Base-by-base conservation (phyloP, 2,329 filamentous ascomycete species). In the Fusarium sp. region DNA sequence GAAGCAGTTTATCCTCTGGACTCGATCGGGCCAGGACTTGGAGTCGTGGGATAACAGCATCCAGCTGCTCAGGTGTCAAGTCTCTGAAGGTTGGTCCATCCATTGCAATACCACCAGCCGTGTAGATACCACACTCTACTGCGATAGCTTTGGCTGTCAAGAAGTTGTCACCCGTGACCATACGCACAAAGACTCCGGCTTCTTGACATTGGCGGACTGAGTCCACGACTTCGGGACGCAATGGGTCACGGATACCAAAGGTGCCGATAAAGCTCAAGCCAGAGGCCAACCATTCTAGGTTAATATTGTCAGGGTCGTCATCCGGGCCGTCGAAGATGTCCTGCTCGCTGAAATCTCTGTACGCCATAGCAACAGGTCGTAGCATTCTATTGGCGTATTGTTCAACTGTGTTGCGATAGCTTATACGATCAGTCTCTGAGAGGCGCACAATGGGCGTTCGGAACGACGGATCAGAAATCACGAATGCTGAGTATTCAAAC, bases 321-420 rank as follows among this genome's bases (percentile, higher is more conserved):
- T 74, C 73, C 6, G 74, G 71, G 32, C 84, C 75, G 11, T 87
- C 90, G 52, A 90, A 85, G 22, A 83, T 84, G 26, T 92, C 91
- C 85, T 89, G 92, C 59, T 81, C 83, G 28, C 89, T 84, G 61
- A 92, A 93, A 67, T 96, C 92, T 45, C 87, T 86, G 77, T 92
- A 94, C 6, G 92, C 84, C 66, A 94, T 83, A 19, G 87, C 91
- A 54, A 95, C 93, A 1, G 91, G 93, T 47, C 92, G 88, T 14
- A 95, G 84, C 57, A 90, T 91, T 10, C 88, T 85, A 8, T 85
- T 86, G 3, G 91, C 91, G 72, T 92, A 93, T 14, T 75, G 74
- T 11, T 77, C 70, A 10, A 81, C 81, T 1, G 76, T 78, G 17
- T 68, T 71, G n/a, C 75, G 70, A 19, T 80, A 72, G 40, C 73